phyloP scores from a whole-genome alignment of 1,284 basidiomycete species.

The Phlebopus sp. region DNA sequence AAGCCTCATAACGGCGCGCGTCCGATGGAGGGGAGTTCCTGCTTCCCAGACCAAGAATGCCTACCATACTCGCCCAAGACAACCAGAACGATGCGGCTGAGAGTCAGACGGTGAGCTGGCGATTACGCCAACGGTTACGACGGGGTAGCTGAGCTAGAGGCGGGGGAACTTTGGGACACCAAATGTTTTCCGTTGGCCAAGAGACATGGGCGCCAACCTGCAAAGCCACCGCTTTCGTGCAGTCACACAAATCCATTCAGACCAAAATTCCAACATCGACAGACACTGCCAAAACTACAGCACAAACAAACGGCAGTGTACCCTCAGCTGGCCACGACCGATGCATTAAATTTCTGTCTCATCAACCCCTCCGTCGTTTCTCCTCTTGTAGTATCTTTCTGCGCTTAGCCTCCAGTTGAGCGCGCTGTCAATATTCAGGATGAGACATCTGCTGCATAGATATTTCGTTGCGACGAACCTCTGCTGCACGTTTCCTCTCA shows the following conservation, averaged over 20 bases:
- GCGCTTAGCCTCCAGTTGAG: constrained; percentile 60
- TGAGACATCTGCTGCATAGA: constrained; percentile 8
- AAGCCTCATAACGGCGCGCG: constrained; percentile 13
- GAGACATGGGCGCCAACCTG: too few relatives aligned
- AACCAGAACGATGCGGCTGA: background rate
- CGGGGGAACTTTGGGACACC: background rate
- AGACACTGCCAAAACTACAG: too few relatives aligned
- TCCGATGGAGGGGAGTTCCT: constrained; percentile 21
- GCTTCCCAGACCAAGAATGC: constrained; percentile 33
- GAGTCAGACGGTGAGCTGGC: background rate
- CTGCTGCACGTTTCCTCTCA: constrained; percentile 74
- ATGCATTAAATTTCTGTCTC: background rate
- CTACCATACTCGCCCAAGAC: constrained; percentile 34
- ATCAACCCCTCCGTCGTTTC: constrained; percentile 39
- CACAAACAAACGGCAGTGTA: too few relatives aligned
- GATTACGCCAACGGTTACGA: background rate
- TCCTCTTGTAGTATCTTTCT: constrained; percentile 59
- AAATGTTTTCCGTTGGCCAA: background rate
- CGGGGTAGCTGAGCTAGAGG: background rate
- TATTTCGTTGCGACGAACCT: constrained; percentile 54
- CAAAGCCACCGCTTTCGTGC: too few relatives aligned
- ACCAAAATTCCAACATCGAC: too few relatives aligned
- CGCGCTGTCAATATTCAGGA: constrained; percentile 41
- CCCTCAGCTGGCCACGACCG: too few relatives aligned
- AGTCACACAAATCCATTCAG: too few relatives aligned